Evolutionary conservation across 257 asterid species (phyloP).

Genomic region (Solanum dulcamara): DNA sequence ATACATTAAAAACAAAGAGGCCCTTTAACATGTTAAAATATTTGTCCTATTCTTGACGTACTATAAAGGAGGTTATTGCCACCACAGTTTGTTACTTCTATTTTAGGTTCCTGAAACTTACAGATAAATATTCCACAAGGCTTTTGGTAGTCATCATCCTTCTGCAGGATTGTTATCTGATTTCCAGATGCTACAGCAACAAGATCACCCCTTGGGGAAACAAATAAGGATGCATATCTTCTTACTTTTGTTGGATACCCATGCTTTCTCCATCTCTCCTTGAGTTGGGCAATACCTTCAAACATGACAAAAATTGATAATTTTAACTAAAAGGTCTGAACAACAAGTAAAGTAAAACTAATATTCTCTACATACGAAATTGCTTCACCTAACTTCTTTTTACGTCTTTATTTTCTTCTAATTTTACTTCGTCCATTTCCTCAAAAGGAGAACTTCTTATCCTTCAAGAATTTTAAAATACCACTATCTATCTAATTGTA

Average conservation of each 20-base stretch:
- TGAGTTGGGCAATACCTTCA: conserved; percentile 59
- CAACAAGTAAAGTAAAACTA: not conserved
- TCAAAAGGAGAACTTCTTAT: not conserved
- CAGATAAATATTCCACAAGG: conserved; percentile 70
- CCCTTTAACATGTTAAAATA: not conserved
- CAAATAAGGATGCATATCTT: conserved; percentile 56
- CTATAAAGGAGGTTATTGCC: not conserved
- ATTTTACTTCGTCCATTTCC: not conserved
- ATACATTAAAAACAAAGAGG: not conserved
- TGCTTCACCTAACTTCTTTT: not conserved
- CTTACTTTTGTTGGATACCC: conserved; percentile 38
- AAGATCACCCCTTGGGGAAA: conserved; percentile 63
- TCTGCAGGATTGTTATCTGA: conserved; percentile 61
- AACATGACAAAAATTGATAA: not conserved
- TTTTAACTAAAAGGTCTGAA: not conserved
- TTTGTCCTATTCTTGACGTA: not conserved
- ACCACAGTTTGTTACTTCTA: not conserved
- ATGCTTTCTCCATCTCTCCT: conserved; percentile 66
- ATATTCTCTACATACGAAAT: not conserved
- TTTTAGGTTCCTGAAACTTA: conserved; percentile 33
- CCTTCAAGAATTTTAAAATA: not conserved
- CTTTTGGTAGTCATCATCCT: conserved; percentile 74
- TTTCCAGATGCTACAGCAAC: conserved; percentile 83
- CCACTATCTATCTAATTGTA: not conserved
- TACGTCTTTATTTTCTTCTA: not conserved